Evolutionary conservation across 1,284 basidiomycete species (phyloP), one percentile per base, ranked within the genome.

Genomic region (Flammula alnicola): DNA sequence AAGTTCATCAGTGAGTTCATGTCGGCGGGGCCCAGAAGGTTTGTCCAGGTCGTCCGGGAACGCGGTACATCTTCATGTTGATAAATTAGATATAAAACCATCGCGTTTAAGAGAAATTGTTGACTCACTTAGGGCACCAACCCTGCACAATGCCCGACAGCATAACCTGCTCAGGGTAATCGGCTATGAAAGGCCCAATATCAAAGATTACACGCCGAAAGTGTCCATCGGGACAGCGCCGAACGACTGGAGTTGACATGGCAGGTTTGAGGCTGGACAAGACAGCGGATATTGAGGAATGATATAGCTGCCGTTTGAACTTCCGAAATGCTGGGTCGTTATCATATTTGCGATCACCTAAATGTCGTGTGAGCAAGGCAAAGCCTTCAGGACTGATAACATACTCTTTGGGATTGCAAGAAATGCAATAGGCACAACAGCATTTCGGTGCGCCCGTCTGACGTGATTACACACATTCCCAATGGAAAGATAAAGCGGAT

Each of bases 91-190:
- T 52, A 40, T 38, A 29, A 17, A 38, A 61, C 64, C 50, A 67
- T 63, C 56, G 54, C 32, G n/a, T n/a, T n/a, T n/a, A n/a, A n/a
- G n/a, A n/a, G n/a, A n/a, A n/a, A n/a, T n/a, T n/a, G n/a, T n/a
- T n/a, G n/a, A n/a, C n/a, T 17, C 52, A 72, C 69, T 58, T 63
- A 4, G 65, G 54, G 52, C 71, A 72, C 69, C 69, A 72, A 0
- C 50, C 52, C 19, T 63, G 54, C 1, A 72, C 66, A 46, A 68
- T 61, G 0, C 61, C 47, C 1, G 67, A 49, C 0, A 72, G 55
- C 22, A 55, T 41, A 0, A 63, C 67, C 31, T 73, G 70, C 37
- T 72, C 67, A 0, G 69, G 69, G 47, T 73, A 72, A 37, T 73
- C 68, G 1, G 68, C 69, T 27, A 72, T 72, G 40, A 65, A 71